Evolutionary conservation across 2,329 filamentous ascomycete species (phyloP), one percentile per base, ranked within the genome.

Genomic region (Lecanicillium sp.): DNA sequence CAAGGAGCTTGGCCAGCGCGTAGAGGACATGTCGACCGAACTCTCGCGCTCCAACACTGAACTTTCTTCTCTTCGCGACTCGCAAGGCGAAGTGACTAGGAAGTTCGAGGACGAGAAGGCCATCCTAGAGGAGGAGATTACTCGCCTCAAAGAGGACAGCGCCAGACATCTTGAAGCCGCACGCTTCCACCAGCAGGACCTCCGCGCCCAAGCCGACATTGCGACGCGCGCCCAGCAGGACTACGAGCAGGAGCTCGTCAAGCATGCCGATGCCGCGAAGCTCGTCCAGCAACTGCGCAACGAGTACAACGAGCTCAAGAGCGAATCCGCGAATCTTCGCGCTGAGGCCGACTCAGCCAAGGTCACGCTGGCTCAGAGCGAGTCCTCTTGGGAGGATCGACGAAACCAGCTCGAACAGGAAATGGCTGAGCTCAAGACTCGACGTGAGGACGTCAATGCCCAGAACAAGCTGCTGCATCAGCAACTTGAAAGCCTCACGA

Each of bases 221-320:
- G 90, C 93, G 2, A 84, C 89, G 45, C 87, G 89, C 64, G 90
- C 93, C 3, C 93, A 98, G 63, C 86, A 95, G 61, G 90, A 93
- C 56, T 98, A 98, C 62, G 94, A 98, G 65, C 84, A 84, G 53
- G 93, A 98, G 64, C 77, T 98, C 10, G 79, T 95, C 59, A 96
- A 93, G 70, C 93, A 98, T 67, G 91, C 90, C 2, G 89, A 96
- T 55, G 93, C 91, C n/a, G 88, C 91, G 11, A 90, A 90, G 67
- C 79, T 81, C 29, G 74, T 96, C 12, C 89, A 95, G 56, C 76
- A 76, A 45, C 73, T 95, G 41, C 87, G 93, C 44, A 74, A 75
- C 4, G 89, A 97, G 55, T 79, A 87, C 65, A 93, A 95, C 59
- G 74, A 87, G 56, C 69, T 97, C 52, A 90, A 88, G 68, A 85